Conservation (phyloP, 768 basidiomycete genomes). For the Leccinum broughii region DNA sequence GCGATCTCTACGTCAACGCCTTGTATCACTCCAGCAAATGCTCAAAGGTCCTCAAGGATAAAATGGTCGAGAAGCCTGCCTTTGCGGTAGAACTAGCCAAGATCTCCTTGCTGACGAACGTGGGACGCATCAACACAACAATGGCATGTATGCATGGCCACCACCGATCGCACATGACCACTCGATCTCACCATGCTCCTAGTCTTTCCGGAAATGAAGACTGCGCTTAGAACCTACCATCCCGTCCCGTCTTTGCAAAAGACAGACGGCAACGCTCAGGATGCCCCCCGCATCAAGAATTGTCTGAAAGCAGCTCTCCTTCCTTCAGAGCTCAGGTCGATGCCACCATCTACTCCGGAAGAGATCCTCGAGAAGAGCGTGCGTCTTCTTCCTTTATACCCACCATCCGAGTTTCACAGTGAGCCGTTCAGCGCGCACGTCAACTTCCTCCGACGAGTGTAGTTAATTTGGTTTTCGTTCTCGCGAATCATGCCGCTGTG, state of each 20-base stretch:
- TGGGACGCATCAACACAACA: conserved; percentile 90
- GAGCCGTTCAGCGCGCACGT: conserved; percentile 47
- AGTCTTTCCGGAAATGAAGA: conserved; percentile 96
- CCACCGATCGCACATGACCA: conserved; percentile 8
- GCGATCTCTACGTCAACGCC: conserved; percentile 81
- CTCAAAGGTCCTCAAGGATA: conserved; percentile 85
- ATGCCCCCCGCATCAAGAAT: conserved; percentile 90
- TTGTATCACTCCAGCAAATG: conserved; percentile 80
- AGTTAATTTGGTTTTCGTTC: conserved; percentile 82
- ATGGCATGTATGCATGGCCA: conserved; percentile 66
- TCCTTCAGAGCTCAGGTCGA: conserved; percentile 62
- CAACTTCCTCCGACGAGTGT: conserved; percentile 79
- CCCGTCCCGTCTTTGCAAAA: conserved; percentile 87
- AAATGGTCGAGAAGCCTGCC: conserved; percentile 79
- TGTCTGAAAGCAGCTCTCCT: conserved; percentile 81
- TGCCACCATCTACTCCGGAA: conserved; percentile 70
- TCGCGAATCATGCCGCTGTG: conserved; percentile 78
- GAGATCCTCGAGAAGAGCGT: conserved; percentile 72
- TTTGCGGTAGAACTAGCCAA: conserved; percentile 82
- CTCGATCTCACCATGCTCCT: conserved; percentile 24
- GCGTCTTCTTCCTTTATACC: conserved; percentile 27
- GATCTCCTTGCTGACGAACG: conserved; percentile 82
- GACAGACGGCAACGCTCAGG: conserved; percentile 85
- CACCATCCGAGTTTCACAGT: conserved; percentile 7
- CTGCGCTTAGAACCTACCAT: conserved; percentile 85